Conservation (phyloP, 2,329 filamentous ascomycete species). For the Cucurbitaria berberidis region DNA sequence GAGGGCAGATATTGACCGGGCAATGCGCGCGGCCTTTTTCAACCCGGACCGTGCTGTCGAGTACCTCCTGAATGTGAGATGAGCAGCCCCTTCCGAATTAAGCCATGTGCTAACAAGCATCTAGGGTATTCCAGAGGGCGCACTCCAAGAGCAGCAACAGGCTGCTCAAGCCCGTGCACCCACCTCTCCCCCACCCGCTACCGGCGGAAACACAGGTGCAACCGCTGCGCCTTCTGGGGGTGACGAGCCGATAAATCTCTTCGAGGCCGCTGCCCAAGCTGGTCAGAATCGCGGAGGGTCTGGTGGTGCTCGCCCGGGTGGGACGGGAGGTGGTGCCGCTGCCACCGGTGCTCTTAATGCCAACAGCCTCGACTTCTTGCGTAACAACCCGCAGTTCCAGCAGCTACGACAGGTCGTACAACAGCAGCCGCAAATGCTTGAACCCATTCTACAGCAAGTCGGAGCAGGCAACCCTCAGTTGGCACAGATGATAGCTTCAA, state of each 20-base stretch:
- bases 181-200: constrained; percentile 50
- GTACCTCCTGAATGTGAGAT: constrained; percentile 82
- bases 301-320: constrained; percentile 54
- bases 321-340: constrained; percentile 56
- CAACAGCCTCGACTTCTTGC: constrained; percentile 88
- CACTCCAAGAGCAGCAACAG: constrained; percentile 69
- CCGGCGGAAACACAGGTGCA: constrained; percentile 54
- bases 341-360: constrained; percentile 61
- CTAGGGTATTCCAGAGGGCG: constrained; percentile 88
- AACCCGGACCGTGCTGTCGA: constrained; percentile 98
- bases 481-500: constrained; percentile 86
- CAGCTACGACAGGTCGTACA: constrained; percentile 96
- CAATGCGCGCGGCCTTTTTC: constrained; percentile 95
- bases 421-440: constrained; percentile 97
- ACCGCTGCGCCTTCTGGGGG: constrained; percentile 52
- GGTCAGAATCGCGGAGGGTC: constrained; percentile 56
- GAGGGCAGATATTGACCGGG: constrained; percentile 84
- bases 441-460: constrained; percentile 96
- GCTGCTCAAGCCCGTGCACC: constrained; percentile 51
- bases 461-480: constrained; percentile 94
- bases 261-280: constrained; percentile 87
- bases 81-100: constrained; percentile 4
- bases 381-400: constrained; percentile 96
- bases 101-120: constrained; percentile 27
- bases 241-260: constrained; percentile 81